Conservation (phyloP, 495 filamentous ascomycete genomes). For the Lineolata rhizophorae region DNA sequence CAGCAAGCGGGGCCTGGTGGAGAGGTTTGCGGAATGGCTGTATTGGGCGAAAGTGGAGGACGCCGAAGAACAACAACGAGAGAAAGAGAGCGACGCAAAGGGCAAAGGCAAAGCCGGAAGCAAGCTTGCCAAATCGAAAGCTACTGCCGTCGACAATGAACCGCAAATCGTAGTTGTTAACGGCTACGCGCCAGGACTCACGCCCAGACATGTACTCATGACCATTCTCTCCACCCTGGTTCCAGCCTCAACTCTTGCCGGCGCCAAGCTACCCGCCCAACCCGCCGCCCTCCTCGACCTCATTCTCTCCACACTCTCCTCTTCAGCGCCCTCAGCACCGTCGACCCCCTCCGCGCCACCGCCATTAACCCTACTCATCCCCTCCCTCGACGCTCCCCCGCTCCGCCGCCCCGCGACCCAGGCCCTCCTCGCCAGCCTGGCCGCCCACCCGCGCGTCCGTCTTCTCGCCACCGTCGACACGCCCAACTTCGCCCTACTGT, state of each 20-base stretch:
- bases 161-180: conserved; percentile 66
- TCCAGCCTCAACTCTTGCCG: conserved; percentile 27
- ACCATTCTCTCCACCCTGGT: conserved; percentile 46
- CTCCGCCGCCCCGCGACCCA: conserved; percentile 53
- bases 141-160: conserved; percentile 11
- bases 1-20: conserved; percentile 57
- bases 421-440: conserved; percentile 50
- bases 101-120: too few species aligned
- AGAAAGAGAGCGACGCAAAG: conserved; percentile 15
- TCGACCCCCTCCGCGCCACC: conserved; percentile 13
- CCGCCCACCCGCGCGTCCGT: conserved; percentile 47
- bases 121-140: too few species aligned
- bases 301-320: conserved; percentile 34
- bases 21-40: conserved; percentile 58
- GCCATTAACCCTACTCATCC: conserved; percentile 37
- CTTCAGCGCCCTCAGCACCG: conserved; percentile 6
- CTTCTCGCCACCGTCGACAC: conserved; percentile 70
- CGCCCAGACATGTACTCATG: conserved; percentile 56
- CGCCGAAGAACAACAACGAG: too few species aligned
- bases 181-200: conserved; percentile 59
- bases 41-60: too few species aligned
- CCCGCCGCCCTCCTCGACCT: conserved; percentile 43
- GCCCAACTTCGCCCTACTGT: conserved; percentile 67
- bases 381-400: conserved; percentile 62
- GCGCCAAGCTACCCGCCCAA: conserved; percentile 32